Evolutionary conservation across 306 rosid genomes (phyloP).

Genomic region (Corylus americana): DNA sequence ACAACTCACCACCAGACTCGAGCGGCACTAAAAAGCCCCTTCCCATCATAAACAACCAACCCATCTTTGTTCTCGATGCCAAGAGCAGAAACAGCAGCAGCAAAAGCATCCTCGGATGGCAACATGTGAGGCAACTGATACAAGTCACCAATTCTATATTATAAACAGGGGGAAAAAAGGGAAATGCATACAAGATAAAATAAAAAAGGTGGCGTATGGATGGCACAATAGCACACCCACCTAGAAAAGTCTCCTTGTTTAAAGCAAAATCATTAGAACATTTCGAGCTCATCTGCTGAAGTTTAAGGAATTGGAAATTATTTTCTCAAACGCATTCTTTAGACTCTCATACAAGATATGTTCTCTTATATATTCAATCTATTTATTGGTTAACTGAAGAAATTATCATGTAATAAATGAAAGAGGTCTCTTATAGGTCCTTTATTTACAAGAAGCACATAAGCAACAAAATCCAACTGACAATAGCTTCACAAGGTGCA

Average conservation of each 20-base stretch:
- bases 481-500: too few relatives aligned
- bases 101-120: slow-evolving; percentile 97
- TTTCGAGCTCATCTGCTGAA: too few relatives aligned
- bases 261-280: background rate
- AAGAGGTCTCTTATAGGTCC: background rate
- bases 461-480: too few relatives aligned
- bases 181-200: slow-evolving; percentile 11
- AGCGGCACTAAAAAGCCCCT: slow-evolving; percentile 96
- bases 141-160: slow-evolving; percentile 27
- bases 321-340: background rate
- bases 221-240: slow-evolving; percentile 7
- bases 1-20: slow-evolving; percentile 98
- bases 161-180: slow-evolving; percentile 22
- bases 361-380: background rate
- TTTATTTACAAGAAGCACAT: too few relatives aligned
- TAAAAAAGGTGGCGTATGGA: slow-evolving; percentile 7
- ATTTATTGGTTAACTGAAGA: background rate
- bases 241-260: slow-evolving; percentile 10
- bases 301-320: background rate
- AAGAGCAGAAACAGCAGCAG: slow-evolving; percentile 94
- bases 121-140: slow-evolving; percentile 96
- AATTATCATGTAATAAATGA: background rate
- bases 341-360: background rate
- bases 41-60: slow-evolving; percentile 89
- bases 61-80: slow-evolving; percentile 82